Evolutionary conservation across 257 asterid genomes (phyloP), one percentile per base, ranked within the genome.

Genomic region (Mitragyna speciosa): DNA sequence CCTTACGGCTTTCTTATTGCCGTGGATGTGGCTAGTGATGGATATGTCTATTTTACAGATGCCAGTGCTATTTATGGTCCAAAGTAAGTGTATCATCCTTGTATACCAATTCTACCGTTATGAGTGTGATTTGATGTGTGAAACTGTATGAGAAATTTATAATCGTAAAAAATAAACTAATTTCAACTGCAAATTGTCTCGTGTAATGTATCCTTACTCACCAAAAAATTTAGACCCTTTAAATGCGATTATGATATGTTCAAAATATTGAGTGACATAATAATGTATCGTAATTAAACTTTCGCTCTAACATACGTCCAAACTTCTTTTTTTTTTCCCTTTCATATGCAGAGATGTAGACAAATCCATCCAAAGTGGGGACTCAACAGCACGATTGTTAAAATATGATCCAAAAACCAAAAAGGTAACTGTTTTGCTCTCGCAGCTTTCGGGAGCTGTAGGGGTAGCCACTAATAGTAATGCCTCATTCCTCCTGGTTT

Each of bases 311-410:
- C 39, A 36, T 4, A 36, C 39, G 11, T 43, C 10, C 48, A 43
- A 43, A 5, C 12, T 0, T 12, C 2, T 15, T 51, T 36, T 36
- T 4, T 16, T 11, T 49, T 49, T 14, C 30, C 26, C n/a, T 14
- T 36, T 36, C 39, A 36, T 36, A 36, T 61, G 47, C 48, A 76
- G 72, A 36, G 80, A 76, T 6, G 14, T 19, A 10, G 31, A 65
- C 1, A 64, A 43, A 20, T 68, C 58, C 16, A 70, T 49, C 22
- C 80, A 77, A 65, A 77, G 51, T 6, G 77, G 76, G 6, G 82
- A 78, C 33, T 52, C 82, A 2, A 78, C 82, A 9, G 82, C 70
- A 41, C 58, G 75, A 43, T 4, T 78, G 48, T n/a, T 70, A 24
- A 28, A 63, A 2, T 78, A 70, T 15, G 39, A 70, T 70, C 82